phyloP scores from a whole-genome alignment of 2,329 filamentous ascomycete species.

The Ascochyta fabae region DNA sequence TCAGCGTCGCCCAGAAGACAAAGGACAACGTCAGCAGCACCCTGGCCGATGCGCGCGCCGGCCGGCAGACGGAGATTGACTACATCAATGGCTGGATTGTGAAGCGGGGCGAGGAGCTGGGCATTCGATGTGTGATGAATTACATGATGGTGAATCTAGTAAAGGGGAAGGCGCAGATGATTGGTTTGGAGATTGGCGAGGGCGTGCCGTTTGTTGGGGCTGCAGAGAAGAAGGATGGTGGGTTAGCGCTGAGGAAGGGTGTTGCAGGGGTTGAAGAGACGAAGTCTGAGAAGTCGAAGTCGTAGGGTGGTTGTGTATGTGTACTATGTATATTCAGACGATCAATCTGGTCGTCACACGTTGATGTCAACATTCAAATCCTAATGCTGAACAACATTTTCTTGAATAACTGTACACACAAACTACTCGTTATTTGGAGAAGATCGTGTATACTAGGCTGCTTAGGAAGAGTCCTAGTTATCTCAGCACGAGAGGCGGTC shows the following conservation, averaged over 20 bases:
- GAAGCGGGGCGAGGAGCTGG: slow-evolving; percentile 71
- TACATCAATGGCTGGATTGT: slow-evolving; percentile 91
- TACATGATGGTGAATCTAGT: slow-evolving; percentile 75
- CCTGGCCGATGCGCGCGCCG: slow-evolving; percentile 68
- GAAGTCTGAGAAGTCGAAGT: neutral
- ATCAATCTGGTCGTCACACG: too few relatives aligned
- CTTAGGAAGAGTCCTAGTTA: too few relatives aligned
- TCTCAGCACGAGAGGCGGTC: too few relatives aligned
- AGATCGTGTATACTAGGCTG: too few relatives aligned
- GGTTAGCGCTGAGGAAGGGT: slow-evolving; percentile 5
- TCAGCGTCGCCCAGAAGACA: slow-evolving; percentile 61
- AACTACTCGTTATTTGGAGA: too few relatives aligned
- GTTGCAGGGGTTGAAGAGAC: neutral
- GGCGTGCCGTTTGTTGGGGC: slow-evolving; percentile 46
- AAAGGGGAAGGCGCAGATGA: slow-evolving; percentile 68
- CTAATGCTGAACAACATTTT: too few relatives aligned
- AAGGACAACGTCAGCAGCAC: slow-evolving; percentile 69
- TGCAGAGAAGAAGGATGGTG: slow-evolving; percentile 11
- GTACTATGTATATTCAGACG: too few relatives aligned
- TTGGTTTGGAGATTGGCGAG: slow-evolving; percentile 49
- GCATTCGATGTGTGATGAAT: slow-evolving; percentile 75
- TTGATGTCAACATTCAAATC: too few relatives aligned
- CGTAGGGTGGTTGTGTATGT: neutral
- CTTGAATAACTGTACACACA: too few relatives aligned
- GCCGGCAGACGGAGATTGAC: slow-evolving; percentile 74